A percentile compares a stretch with the other conserved stretches of the same genome.
These are phyloP conservation scores for Sclerotinia sclerotiorum DNA, from an alignment of 2,329 filamentous ascomycete genomes.

Conservation along the genomic window DNA sequence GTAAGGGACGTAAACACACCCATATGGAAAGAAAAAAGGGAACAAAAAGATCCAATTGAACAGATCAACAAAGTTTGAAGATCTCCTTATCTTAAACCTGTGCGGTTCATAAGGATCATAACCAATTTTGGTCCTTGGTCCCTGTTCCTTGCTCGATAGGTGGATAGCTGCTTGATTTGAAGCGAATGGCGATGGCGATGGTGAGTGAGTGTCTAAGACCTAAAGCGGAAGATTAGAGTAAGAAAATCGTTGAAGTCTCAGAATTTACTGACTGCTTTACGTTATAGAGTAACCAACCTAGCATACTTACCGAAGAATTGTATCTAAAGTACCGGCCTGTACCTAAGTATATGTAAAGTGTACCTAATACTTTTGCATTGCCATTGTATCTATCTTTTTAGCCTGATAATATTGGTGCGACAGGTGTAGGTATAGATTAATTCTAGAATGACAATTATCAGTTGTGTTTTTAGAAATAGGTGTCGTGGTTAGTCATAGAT, in stretches of 20 bases:
- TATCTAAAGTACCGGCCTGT: too few species aligned
- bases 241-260: not conserved
- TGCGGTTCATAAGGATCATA: not conserved
- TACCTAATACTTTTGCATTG: too few species aligned
- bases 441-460: too few species aligned
- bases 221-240: not conserved
- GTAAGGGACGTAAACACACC: not conserved
- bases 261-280: not conserved
- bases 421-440: too few species aligned
- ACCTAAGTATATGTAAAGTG: too few species aligned
- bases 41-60: slow-evolving; percentile 11
- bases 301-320: not conserved
- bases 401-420: too few species aligned
- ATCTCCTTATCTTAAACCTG: not conserved
- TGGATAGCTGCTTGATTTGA: not conserved
- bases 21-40: not conserved
- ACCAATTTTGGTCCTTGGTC: not conserved
- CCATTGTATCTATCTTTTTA: too few species aligned
- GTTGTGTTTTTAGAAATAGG: too few species aligned
- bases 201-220: not conserved
- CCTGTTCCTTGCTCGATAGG: not conserved
- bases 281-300: not conserved
- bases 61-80: not conserved
- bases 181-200: not conserved
- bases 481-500: too few species aligned